Evolutionary conservation across 768 basidiomycete species (phyloP), one percentile per base, ranked within the genome.

Genomic region (Mycena filopes): DNA sequence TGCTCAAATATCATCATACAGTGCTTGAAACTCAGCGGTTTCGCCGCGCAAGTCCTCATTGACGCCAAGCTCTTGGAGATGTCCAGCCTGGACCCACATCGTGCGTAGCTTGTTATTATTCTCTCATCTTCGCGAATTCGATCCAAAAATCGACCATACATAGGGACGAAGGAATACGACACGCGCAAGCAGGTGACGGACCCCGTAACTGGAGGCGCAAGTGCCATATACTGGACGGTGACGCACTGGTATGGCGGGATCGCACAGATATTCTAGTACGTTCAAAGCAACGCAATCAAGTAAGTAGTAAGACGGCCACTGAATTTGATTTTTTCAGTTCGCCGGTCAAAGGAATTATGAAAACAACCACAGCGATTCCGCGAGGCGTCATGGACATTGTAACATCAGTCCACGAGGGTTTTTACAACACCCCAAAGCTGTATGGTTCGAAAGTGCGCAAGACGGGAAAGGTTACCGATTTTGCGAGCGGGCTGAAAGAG

Each of bases 21-120:
- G 78, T 86, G 80, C 63, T 67, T 89, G 43, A 80, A 81, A 58
- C 78, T 90, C 11, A 87, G 85, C 48, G 82, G 81, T 3, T 83
- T 86, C 45, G 86, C 84, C 5, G 88, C 86, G 0, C 86, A 86
- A 62, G 75, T 80, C 0, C 71, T 89, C 11, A 76, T 76, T 0
- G 83, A 87, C 43, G 81, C 81, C 3, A 79, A 81, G 38, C 68
- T 81, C 54, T 69, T 85, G 63, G 77, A 84, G 12, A 66, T 85
- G 65, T 73, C 80, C 11, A 75, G 73, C 12, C 73, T 90, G 45
- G 80, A 86, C 41, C 77, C 81, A 4, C 85, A 88, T 74, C 80
- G 88, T 84, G 71, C 62, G 33, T 33, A 5, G 36, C 15, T 36
- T 36, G 15, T 36, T 36, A 11, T 9, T 3, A 36, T 36, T 18